Evolutionary conservation across 192 early-diverging fungal species (phyloP).

Genomic region (Chytriomyces sp.): DNA sequence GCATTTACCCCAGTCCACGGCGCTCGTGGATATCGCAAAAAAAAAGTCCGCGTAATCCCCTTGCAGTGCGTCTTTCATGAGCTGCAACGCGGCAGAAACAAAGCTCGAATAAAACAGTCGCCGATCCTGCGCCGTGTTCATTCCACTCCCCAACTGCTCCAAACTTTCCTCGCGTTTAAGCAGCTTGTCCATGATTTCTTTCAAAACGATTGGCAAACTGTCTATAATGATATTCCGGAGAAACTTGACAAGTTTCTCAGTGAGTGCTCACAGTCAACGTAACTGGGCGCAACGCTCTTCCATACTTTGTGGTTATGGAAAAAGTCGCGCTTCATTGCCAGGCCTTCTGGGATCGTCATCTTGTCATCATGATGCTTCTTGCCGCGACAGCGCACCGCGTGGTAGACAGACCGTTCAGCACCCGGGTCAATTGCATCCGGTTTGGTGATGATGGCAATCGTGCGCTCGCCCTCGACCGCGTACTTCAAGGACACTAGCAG

Average conservation of each 20-base stretch:
- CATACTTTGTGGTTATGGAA: not conserved
- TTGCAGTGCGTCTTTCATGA: too few relatives aligned
- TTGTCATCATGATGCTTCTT: constrained; percentile 1
- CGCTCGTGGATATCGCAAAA: too few relatives aligned
- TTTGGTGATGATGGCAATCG: constrained; percentile 34
- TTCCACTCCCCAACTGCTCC: too few relatives aligned
- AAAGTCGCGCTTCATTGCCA: not conserved
- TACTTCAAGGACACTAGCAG: constrained; percentile 28
- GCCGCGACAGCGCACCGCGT: constrained; percentile 6
- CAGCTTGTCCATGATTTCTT: too few relatives aligned
- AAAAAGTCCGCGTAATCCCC: too few relatives aligned
- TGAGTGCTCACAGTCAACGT: not conserved
- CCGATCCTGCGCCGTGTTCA: too few relatives aligned
- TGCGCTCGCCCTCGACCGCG: constrained; percentile 15
- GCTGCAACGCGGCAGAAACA: too few relatives aligned
- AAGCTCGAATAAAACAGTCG: too few relatives aligned
- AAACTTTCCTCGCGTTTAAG: too few relatives aligned
- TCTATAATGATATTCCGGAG: not conserved
- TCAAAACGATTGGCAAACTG: too few relatives aligned
- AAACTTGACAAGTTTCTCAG: constrained; percentile 10
- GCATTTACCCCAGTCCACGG: too few relatives aligned
- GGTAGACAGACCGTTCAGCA: not conserved
- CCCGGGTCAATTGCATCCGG: constrained; percentile 27
- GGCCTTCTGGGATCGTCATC: not conserved
- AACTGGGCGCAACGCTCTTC: too few relatives aligned